These are phyloP conservation scores for Leucocoprinus leucothites DNA, from an alignment of 768 basidiomycete species.

Conservation along the genomic window DNA sequence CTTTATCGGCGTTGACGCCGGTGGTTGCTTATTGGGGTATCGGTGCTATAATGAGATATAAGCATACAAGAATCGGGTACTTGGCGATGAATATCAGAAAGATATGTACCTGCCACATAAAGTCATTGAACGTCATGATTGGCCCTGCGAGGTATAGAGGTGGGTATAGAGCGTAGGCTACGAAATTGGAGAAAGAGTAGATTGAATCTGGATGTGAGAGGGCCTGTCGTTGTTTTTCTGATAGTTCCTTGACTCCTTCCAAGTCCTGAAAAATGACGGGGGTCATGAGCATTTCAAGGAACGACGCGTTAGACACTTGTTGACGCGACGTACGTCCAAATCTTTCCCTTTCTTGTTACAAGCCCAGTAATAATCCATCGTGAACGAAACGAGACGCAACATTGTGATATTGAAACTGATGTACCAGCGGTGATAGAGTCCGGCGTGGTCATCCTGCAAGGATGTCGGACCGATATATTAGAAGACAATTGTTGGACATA, in stretches of 20 bases:
- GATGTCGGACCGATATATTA: not conserved
- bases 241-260: slow-evolving; percentile 22
- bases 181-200: slow-evolving; percentile 71
- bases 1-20: slow-evolving; percentile 37
- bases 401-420: slow-evolving; percentile 95
- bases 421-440: slow-evolving; percentile 90
- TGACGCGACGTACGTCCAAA: not conserved
- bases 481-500: not conserved
- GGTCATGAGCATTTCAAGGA: too few species aligned
- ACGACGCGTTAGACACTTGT: too few species aligned
- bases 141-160: slow-evolving; percentile 96
- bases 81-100: not conserved
- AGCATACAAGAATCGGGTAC: not conserved
- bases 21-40: slow-evolving; percentile 36
- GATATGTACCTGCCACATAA: slow-evolving; percentile 77
- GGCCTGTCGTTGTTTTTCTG: slow-evolving; percentile 59
- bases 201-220: slow-evolving; percentile 50
- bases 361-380: slow-evolving; percentile 92
- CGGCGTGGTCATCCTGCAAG: slow-evolving; percentile 61
- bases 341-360: slow-evolving; percentile 31
- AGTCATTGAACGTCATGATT: slow-evolving; percentile 95
- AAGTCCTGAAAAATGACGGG: slow-evolving; percentile 12
- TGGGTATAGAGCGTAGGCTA: slow-evolving; percentile 87
- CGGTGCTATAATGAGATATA: slow-evolving; percentile 43
- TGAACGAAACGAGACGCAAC: slow-evolving; percentile 90